A percentile compares a stretch with the other conserved stretches of the same genome.
Conservation (phyloP, 495 filamentous ascomycete genomes). For the Astrothelium macrocarpum region DNA sequence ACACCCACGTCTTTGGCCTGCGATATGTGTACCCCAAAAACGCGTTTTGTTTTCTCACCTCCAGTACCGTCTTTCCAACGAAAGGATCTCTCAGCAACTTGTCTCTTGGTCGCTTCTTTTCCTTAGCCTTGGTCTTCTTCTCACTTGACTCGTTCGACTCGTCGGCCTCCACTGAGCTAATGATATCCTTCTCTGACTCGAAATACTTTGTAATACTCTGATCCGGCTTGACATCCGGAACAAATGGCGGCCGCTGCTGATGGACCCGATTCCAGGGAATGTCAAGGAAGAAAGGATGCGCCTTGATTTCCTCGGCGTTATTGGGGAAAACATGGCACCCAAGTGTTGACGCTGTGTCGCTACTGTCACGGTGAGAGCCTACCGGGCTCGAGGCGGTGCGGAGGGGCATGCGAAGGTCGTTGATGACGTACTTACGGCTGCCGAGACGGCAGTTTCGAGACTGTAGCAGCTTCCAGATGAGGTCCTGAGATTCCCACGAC, state of each 20-base stretch:
- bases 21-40: conserved; percentile 90
- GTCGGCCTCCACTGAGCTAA: conserved; percentile 20
- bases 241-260: conserved; percentile 58
- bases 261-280: conserved; percentile 41
- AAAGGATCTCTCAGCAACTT: conserved; percentile 63
- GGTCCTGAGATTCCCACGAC: conserved; percentile 52
- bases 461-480: conserved; percentile 66
- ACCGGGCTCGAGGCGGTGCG: conserved; percentile 10
- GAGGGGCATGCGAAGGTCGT: conserved; percentile 40
- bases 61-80: conserved; percentile 54
- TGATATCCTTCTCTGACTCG: conserved; percentile 65
- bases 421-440: conserved; percentile 56
- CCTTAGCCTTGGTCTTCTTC: conserved; percentile 31
- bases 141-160: neutral
- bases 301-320: conserved; percentile 37
- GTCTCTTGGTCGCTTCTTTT: conserved; percentile 66
- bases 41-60: conserved; percentile 67
- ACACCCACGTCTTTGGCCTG: conserved; percentile 37
- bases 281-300: conserved; percentile 35
- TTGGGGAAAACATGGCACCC: conserved; percentile 60
- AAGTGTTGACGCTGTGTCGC: neutral
- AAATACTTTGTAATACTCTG: conserved; percentile 82
- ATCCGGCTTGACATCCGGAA: conserved; percentile 57
- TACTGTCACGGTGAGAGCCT: conserved; percentile 11
- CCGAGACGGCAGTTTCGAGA: conserved; percentile 49